Conservation (phyloP, 305 asterid genomes). For the Salvia sclarea region DNA sequence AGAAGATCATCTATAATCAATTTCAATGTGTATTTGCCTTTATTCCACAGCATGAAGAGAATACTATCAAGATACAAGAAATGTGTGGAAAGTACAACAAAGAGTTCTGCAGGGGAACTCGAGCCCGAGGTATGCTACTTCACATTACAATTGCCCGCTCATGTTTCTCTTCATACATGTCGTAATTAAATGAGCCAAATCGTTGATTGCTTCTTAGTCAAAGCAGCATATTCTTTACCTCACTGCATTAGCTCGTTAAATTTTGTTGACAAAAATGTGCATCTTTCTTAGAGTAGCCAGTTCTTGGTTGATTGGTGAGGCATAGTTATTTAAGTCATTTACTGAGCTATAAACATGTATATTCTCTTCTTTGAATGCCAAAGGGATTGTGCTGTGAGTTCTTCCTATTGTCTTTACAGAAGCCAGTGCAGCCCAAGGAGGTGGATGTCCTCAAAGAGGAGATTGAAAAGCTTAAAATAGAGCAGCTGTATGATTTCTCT, state of each 20-base stretch:
- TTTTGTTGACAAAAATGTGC: constrained; percentile 1
- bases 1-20: neutral
- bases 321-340: neutral
- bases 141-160: neutral
- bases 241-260: neutral
- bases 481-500: constrained; percentile 51
- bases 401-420: constrained; percentile 21
- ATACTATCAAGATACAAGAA: constrained; percentile 57
- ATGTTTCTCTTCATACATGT: neutral
- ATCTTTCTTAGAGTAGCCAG: neutral
- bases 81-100: constrained; percentile 31
- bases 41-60: constrained; percentile 57
- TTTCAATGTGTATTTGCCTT: neutral
- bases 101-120: constrained; percentile 38
- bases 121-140: constrained; percentile 48
- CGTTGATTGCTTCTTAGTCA: neutral
- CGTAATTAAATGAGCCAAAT: neutral
- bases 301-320: neutral
- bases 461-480: constrained; percentile 49
- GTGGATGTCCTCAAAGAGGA: constrained; percentile 53
- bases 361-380: neutral
- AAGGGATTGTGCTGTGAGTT: constrained; percentile 3
- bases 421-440: constrained; percentile 50
- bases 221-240: neutral
- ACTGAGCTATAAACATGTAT: constrained; percentile 3